These are phyloP conservation scores for Diaporthe velutina DNA, from an alignment of 2,329 filamentous ascomycete species.

Conservation along the genomic window DNA sequence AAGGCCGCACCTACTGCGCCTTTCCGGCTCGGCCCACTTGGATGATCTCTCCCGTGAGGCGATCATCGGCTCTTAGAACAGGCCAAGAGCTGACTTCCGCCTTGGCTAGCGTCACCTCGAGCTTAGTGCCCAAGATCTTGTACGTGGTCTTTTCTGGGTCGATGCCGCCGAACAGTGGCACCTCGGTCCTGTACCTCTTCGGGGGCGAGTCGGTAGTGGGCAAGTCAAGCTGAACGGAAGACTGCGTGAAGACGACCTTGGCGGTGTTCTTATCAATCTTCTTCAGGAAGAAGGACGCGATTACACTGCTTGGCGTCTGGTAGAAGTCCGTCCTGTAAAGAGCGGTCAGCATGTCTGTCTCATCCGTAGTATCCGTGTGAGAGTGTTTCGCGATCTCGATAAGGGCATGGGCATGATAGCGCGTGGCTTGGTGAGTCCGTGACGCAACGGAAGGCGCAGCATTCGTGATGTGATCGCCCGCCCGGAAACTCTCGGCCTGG, in stretches of 20 bases:
- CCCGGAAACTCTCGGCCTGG: conserved; percentile 14
- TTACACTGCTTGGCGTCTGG: conserved; percentile 87
- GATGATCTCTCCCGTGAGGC: conserved; percentile 79
- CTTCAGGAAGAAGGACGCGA: conserved; percentile 94
- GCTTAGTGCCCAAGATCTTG: conserved; percentile 89
- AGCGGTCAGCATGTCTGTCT: conserved; percentile 21
- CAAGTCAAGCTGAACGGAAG: conserved; percentile 81
- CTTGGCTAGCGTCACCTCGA: conserved; percentile 82
- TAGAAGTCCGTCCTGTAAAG: conserved; percentile 85
- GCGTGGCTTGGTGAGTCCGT: conserved; percentile 23
- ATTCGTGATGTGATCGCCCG: conserved; percentile 2
- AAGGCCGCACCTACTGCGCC: conserved; percentile 41
- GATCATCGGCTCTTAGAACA: conserved; percentile 83
- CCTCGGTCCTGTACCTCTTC: conserved; percentile 82
- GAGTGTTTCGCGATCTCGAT: conserved; percentile 8
- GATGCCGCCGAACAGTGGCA: conserved; percentile 83
- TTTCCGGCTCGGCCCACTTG: conserved; percentile 85
- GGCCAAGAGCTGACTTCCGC: conserved; percentile 87
- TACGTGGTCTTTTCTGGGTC: conserved; percentile 80
- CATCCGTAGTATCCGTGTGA: conserved; percentile 13
- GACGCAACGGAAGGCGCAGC: conserved; percentile 19
- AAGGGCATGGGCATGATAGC: not conserved
- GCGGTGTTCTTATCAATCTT: conserved; percentile 91
- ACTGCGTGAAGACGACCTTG: conserved; percentile 75
- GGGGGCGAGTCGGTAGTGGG: conserved; percentile 81